A percentile compares a stretch with the other conserved stretches of the same genome.
These are phyloP conservation scores for Oxytropis ochrocephala DNA, from an alignment of 306 rosid genomes.

Conservation along the genomic window DNA sequence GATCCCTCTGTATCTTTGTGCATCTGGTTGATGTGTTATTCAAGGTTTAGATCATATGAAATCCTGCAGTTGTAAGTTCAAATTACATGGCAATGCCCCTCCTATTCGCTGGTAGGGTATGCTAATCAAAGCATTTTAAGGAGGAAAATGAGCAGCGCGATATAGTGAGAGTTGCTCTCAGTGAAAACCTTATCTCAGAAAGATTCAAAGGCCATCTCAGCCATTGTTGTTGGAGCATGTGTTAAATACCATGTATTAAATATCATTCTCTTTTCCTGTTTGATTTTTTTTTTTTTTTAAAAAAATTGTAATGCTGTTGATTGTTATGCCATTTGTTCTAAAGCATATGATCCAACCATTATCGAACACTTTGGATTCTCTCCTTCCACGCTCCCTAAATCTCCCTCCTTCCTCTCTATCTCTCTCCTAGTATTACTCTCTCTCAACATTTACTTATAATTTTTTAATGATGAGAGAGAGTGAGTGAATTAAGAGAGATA, in stretches of 20 bases:
- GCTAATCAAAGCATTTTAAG: neutral
- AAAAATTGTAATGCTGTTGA: neutral
- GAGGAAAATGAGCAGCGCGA: neutral
- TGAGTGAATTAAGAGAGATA: too few relatives aligned
- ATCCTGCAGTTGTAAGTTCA: neutral
- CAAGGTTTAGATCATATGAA: constrained; percentile 5
- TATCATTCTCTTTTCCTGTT: neutral
- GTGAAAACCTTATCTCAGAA: neutral
- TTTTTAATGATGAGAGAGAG: too few relatives aligned
- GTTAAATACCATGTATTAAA: neutral
- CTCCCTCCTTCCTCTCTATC: too few relatives aligned
- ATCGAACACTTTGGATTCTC: too few relatives aligned
- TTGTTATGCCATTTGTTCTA: neutral
- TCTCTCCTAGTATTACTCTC: too few relatives aligned
- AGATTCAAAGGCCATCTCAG: constrained; percentile 23
- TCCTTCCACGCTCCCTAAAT: too few relatives aligned
- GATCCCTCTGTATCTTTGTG: neutral
- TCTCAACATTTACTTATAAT: too few relatives aligned
- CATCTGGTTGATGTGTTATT: neutral
- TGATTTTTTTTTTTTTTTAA: neutral
- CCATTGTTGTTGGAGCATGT: constrained; percentile 10
- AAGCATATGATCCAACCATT: neutral
- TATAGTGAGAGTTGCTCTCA: neutral
- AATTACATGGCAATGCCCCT: neutral
- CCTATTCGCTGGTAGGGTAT: neutral